These are phyloP conservation scores for Candida nitratophila DNA, from an alignment of 805 yeast species.

Conservation along the genomic window DNA sequence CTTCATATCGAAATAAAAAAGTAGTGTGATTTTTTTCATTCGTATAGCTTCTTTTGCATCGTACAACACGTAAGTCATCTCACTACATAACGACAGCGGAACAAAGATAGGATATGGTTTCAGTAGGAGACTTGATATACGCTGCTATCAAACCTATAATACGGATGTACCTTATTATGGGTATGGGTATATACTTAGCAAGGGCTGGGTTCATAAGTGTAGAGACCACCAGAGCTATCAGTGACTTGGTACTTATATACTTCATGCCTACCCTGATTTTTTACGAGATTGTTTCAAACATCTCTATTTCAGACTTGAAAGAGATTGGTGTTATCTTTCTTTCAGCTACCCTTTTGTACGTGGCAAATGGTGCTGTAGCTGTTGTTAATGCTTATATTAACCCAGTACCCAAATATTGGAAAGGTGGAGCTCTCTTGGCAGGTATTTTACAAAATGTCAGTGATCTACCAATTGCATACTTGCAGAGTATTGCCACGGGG, in stretches of 20 bases:
- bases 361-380: slow-evolving; percentile 44
- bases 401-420: slow-evolving; percentile 60
- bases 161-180: slow-evolving; percentile 66
- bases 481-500: slow-evolving; percentile 53
- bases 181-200: slow-evolving; percentile 58
- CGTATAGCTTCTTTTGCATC: too few relatives aligned
- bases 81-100: too few relatives aligned
- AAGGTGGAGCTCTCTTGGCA: slow-evolving; percentile 62
- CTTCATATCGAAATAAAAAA: too few relatives aligned
- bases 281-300: slow-evolving; percentile 52
- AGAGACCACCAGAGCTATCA: slow-evolving; percentile 53
- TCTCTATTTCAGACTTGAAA: slow-evolving; percentile 59
- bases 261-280: slow-evolving; percentile 64
- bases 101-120: too few relatives aligned
- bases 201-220: slow-evolving; percentile 51
- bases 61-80: too few relatives aligned
- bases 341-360: slow-evolving; percentile 43
- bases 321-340: slow-evolving; percentile 59
- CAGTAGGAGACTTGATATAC: slow-evolving; percentile 22
- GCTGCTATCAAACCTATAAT: slow-evolving; percentile 70
- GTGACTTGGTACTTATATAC: slow-evolving; percentile 54
- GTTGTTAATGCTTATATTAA: slow-evolving; percentile 21
- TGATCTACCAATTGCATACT: slow-evolving; percentile 71
- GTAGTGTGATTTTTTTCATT: too few relatives aligned
- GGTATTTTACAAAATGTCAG: slow-evolving; percentile 71